These are phyloP conservation scores for Linaria vulgaris DNA, from an alignment of 257 asterid species.

Conservation along the genomic window DNA sequence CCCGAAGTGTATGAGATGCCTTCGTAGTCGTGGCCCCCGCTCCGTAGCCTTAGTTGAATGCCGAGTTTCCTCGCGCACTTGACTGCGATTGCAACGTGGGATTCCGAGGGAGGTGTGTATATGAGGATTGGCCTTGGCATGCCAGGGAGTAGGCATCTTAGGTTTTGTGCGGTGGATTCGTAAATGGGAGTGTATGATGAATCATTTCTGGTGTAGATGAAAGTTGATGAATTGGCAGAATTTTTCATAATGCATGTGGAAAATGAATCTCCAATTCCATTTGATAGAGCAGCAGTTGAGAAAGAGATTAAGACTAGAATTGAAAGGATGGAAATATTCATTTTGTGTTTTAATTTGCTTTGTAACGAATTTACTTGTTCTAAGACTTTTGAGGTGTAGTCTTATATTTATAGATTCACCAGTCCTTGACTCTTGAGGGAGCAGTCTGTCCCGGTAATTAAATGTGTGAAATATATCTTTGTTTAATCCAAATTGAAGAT, in stretches of 20 bases:
- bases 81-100: conserved; percentile 20
- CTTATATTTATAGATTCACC: conserved; percentile 1
- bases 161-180: conserved; percentile 22
- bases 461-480: no score
- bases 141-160: conserved; percentile 18
- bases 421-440: no score
- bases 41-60: conserved; percentile 19
- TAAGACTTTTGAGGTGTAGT: not conserved
- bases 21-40: conserved; percentile 28
- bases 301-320: not conserved
- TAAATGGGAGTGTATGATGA: conserved; percentile 15
- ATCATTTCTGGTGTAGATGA: conserved; percentile 11
- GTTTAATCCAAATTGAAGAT: no score
- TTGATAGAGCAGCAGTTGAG: not conserved
- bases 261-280: conserved; percentile 18
- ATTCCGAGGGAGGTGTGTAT: conserved; percentile 19
- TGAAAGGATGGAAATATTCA: not conserved
- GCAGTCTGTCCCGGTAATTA: no score
- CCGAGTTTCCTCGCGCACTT: conserved; percentile 9
- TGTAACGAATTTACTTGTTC: not conserved
- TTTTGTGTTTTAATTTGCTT: not conserved
- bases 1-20: conserved; percentile 22
- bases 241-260: conserved; percentile 8
- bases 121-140: conserved; percentile 23
- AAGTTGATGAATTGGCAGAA: conserved; percentile 4